Base-by-base conservation (phyloP, 441 rosid species). In the Daphne laureola region DNA sequence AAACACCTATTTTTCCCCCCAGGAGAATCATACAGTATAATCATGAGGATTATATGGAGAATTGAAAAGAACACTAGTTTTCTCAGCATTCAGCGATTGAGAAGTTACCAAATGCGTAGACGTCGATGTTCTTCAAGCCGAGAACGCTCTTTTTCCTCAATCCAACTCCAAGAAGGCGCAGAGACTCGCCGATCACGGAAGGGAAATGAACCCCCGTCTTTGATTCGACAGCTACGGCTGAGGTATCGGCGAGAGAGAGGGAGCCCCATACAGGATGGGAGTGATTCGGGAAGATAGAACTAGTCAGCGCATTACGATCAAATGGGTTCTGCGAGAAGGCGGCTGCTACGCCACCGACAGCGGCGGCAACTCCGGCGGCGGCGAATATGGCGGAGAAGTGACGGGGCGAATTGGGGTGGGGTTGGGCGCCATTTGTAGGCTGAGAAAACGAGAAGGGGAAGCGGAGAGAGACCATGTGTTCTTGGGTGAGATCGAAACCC, bases 61-160 rank as follows among this genome's bases (percentile, higher is more conserved):
- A 21, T 21, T 21, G 25, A 21, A 21, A 21, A 31, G 11, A 31
- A 31, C 38, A 31, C 0, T 0, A 31, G 1, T 31, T 1, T 31
- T 31, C 38, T 31, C 38, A 31, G 38, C 9, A 31, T 31, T 31
- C 38, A 31, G 38, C 38, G 11, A 31, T 9, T 31, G 7, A 2
- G 26, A 1, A 3, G 53, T 36, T 80, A 90, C 95, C 96, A 53
- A 80, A 91, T 43, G 96, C 95, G 55, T 83, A 87, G 68, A 82
- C 86, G 66, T 91, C 89, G 58, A 87, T 86, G 83, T 82, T 85
- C 84, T 86, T 91, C 73, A 87, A 65, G 4, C 98, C 98, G 57
- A 88, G 53, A 14, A 88, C 18, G 56, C 73, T 68, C 80, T 86
- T 91, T 66, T 61, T 86, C 78, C 98, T 75, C 75, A 86, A 61